Conservation (phyloP, 2,329 filamentous ascomycete species). For the Zopfia rhizophila region DNA sequence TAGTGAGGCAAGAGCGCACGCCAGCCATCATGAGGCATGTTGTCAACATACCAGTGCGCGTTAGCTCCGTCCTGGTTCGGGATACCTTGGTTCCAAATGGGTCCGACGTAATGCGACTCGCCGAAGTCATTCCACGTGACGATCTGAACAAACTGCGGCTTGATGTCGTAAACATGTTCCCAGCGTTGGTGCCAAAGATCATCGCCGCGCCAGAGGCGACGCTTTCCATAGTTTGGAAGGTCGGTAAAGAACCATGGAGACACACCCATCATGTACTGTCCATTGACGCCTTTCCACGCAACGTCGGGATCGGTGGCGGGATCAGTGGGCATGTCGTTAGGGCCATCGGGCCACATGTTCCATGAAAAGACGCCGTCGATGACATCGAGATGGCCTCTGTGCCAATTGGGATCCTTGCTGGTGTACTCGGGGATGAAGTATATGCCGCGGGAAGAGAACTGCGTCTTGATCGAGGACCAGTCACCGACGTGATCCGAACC, state of each 20-base stretch:
- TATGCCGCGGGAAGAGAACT: constrained; percentile 9
- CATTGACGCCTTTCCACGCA: not conserved
- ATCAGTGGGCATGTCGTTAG: constrained; percentile 61
- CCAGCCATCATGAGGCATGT: constrained; percentile 63
- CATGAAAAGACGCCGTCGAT: constrained; percentile 62
- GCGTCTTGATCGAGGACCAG: constrained; percentile 56
- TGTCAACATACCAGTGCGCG: constrained; percentile 60
- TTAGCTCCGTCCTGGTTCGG: constrained; percentile 61
- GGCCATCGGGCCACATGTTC: constrained; percentile 61
- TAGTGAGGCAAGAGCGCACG: constrained; percentile 61
- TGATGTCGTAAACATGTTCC: constrained; percentile 23
- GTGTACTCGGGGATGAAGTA: constrained; percentile 58
- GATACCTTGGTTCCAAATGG: constrained; percentile 58
- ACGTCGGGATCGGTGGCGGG: constrained; percentile 29
- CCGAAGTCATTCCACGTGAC: constrained; percentile 71
- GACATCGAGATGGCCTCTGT: constrained; percentile 52
- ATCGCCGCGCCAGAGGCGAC: constrained; percentile 72
- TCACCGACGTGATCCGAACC: constrained; percentile 55
- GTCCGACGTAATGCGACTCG: constrained; percentile 66
- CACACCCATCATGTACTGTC: constrained; percentile 59
- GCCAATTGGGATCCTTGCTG: constrained; percentile 48
- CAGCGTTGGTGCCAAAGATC: constrained; percentile 66
- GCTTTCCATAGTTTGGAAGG: constrained; percentile 66
- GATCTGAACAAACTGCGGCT: constrained; percentile 65
- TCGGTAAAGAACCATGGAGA: constrained; percentile 67